Percentiles rank a stretch among this genome's conserved stretches.
phyloP scores from a whole-genome alignment of 495 filamentous ascomycete species.

The Arthonia radiata region DNA sequence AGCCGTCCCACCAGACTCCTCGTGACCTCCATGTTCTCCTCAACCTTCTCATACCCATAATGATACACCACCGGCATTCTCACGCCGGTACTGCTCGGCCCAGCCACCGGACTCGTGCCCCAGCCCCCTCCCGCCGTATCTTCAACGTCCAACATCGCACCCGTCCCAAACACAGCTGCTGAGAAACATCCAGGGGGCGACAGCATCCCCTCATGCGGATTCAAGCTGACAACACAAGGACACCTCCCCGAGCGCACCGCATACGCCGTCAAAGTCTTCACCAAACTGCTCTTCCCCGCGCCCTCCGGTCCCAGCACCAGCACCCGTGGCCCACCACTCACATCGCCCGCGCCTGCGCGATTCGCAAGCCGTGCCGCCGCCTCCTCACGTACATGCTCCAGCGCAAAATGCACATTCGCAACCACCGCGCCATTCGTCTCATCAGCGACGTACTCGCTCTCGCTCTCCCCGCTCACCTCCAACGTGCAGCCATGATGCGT shows the following conservation, averaged over 20 bases:
- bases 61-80: constrained; percentile 87
- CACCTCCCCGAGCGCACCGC: constrained; percentile 51
- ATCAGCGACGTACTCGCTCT: constrained; percentile 53
- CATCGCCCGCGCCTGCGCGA: constrained; percentile 13
- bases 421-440: constrained; percentile 68
- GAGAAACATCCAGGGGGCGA: constrained; percentile 66
- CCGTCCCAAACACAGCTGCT: constrained; percentile 50
- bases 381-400: constrained; percentile 38
- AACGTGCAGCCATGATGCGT: constrained; percentile 76
- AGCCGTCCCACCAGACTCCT: constrained; percentile 50
- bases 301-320: constrained; percentile 62
- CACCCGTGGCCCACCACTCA: constrained; percentile 47
- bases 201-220: constrained; percentile 68
- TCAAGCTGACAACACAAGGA: constrained; percentile 65
- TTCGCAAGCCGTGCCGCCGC: constrained; percentile 18
- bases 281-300: constrained; percentile 64
- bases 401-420: constrained; percentile 66
- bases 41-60: constrained; percentile 49
- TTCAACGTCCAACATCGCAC: constrained; percentile 53
- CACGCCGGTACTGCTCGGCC: constrained; percentile 64
- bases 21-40: constrained; percentile 48
- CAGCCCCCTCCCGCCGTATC: constrained; percentile 33
- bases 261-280: constrained; percentile 60
- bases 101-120: constrained; percentile 74
- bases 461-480: constrained; percentile 41